Base-by-base conservation (phyloP, 441 rosid species). In the Syzygium malaccense region DNA sequence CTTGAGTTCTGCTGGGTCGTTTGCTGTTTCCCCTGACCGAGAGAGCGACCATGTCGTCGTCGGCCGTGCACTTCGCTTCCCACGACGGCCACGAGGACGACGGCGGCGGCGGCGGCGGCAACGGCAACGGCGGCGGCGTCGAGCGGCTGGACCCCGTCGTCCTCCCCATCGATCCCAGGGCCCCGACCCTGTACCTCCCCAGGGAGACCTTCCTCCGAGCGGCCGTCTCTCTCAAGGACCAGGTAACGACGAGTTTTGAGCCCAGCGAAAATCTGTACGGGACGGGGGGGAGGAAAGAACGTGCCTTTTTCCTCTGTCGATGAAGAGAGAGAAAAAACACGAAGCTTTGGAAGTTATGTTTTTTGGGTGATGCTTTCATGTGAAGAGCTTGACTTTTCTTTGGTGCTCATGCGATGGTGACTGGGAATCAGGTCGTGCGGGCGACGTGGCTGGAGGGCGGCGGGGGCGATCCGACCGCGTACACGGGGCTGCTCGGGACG, bases 401-500 rank as follows among this genome's bases (percentile, higher is more conserved):
- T 20, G 86, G 57, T 19, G 1, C 80, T 71, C 4, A 45, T 11
- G 28, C 49, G 28, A 9, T 9, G 60, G 48, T 83, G 86, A 28
- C 15, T n/a, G 49, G 32, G n/a, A n/a, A 32, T 85, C 86, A 95
- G 97, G 95, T 95, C 71, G 95, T 95, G 89, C 93, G 93, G 87
- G 91, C 89, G 80, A 95, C 97, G 86, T 94, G 97, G 98, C 87
- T 87, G 90, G 88, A 87, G 26, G 48, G 85, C 13, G 84, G 87
- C 18, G 62, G 85, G 85, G 92, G 90, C 55, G 78, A 96, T 91
- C 95, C 96, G 90, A 96, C 98, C 32, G 94, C 94, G 23, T 95
- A 94, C 64, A 90, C 95, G 88, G 99, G 99, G 48, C 66, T 96
- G 75, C 91, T 95, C 19, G 99, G 99, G 48, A 96, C 99, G 17